Conservation (phyloP, 768 basidiomycete species). For the Boletus rex-veris region DNA sequence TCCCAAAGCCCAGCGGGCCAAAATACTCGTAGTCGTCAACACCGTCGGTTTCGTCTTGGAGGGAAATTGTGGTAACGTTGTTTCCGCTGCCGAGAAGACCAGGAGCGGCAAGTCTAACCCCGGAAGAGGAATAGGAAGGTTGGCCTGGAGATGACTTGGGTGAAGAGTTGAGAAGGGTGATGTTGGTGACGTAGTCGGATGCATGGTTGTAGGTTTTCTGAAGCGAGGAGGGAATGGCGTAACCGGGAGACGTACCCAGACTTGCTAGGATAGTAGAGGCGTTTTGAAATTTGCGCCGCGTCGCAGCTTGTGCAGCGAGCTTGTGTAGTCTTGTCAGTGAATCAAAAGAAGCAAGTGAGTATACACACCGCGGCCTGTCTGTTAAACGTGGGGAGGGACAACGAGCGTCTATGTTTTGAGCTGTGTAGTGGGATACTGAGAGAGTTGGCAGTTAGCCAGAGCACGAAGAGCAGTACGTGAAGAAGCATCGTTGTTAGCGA, state of each 20-base stretch:
- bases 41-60: slow-evolving; percentile 40
- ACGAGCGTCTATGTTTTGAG: background rate
- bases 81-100: background rate
- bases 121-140: background rate
- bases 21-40: slow-evolving; percentile 48
- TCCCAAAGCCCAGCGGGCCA: slow-evolving; percentile 46
- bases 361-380: slow-evolving; percentile 11
- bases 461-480: background rate
- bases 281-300: slow-evolving; percentile 15
- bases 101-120: background rate
- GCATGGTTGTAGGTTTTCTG: slow-evolving; percentile 15
- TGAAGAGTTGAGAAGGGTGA: background rate
- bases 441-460: slow-evolving; percentile 3
- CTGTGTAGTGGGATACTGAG: slow-evolving; percentile 13
- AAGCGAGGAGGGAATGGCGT: slow-evolving; percentile 12
- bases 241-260: slow-evolving; percentile 2
- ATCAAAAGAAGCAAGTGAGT: background rate
- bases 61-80: slow-evolving; percentile 16
- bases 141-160: background rate
- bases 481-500: slow-evolving; percentile 11
- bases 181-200: slow-evolving; percentile 18
- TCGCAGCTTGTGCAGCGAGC: slow-evolving; percentile 14
- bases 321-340: slow-evolving; percentile 2
- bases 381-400: background rate
- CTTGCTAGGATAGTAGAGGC: slow-evolving; percentile 15